Evolutionary conservation across 306 rosid genomes (phyloP), one percentile per base, ranked within the genome.

Genomic region (Erythrophleum fordii): DNA sequence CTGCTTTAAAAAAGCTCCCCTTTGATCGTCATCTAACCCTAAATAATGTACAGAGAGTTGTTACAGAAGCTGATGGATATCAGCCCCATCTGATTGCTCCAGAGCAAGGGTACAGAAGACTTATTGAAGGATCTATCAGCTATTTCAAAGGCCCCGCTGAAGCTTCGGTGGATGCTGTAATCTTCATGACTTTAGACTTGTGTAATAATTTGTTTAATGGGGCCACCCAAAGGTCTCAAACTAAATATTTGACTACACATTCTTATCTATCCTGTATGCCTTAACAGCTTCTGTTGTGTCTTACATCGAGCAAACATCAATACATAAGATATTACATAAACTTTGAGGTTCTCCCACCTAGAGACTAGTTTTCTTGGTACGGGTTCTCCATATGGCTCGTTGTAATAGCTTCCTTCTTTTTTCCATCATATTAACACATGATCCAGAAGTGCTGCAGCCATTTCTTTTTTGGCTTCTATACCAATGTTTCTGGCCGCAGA

Each of bases 31-130:
- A 96, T 83, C 97, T 96, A 66, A 84, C 92, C 59, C 11, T 89
- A 42, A 93, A 89, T 85, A 93, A 93, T 92, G 98, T 96, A 84
- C 98, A 96, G 80, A 93, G 87, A 85, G 87, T 96, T 80, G 99
- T 96, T 65, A 80, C 92, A 31, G 98, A 96, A 89, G 99, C 99
- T 73, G 99, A 96, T 86, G 99, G 99, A 49, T 96, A 96, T 84
- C 99, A 96, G 58, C 99, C 99, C 69, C 99, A 96, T 83, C 89
- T 96, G 84, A 93, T 96, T 83, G 99, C 99, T 80, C 99, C 99
- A 45, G 99, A 96, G 73, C 99, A 96, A 89, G 99, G 99, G 69
- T 96, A 96, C 80, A 87, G 98, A 83, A 93, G 98, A 81, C 98
- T 96, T 76, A 93, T 96, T 84, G 99, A 96, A 39, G 93, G 97